Conservation (phyloP, 116 monocot genomes). For the Posidonia oceanica region DNA sequence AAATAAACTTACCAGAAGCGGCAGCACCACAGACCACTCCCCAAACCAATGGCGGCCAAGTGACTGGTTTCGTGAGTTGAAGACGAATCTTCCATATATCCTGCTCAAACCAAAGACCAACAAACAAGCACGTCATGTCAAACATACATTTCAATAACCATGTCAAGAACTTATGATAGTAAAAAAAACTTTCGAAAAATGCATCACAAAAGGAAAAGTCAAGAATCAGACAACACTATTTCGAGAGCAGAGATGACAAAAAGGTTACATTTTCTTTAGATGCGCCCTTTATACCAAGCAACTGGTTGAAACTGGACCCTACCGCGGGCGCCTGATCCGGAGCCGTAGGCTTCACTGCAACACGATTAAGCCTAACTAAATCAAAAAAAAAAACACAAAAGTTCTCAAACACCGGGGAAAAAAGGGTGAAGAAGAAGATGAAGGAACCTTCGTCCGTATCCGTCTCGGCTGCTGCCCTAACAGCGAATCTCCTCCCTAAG, state of each 20-base stretch:
- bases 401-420: too few species aligned
- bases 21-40: conserved; percentile 99
- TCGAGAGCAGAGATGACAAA: neutral
- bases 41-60: conserved; percentile 97
- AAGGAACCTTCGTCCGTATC: conserved; percentile 32
- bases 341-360: conserved; percentile 26
- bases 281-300: conserved; percentile 76
- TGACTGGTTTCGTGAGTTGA: conserved; percentile 97
- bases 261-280: conserved; percentile 33
- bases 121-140: too few species aligned
- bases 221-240: neutral
- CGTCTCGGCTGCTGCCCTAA: conserved; percentile 26
- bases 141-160: neutral
- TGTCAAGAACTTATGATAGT: too few species aligned
- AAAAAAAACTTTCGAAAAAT: too few species aligned
- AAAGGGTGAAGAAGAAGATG: neutral
- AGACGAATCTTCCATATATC: conserved; percentile 96
- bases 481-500: conserved; percentile 14
- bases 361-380: neutral
- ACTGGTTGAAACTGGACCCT: conserved; percentile 70
- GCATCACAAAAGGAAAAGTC: neutral
- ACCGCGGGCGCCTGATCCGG: conserved; percentile 34
- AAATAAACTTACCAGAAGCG: conserved; percentile 71
- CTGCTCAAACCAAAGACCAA: conserved; percentile 19
- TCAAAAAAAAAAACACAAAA: too few species aligned